Evolutionary conservation across 2,329 filamentous ascomycete genomes (phyloP).

Genomic region (Neoascochyta sp.): DNA sequence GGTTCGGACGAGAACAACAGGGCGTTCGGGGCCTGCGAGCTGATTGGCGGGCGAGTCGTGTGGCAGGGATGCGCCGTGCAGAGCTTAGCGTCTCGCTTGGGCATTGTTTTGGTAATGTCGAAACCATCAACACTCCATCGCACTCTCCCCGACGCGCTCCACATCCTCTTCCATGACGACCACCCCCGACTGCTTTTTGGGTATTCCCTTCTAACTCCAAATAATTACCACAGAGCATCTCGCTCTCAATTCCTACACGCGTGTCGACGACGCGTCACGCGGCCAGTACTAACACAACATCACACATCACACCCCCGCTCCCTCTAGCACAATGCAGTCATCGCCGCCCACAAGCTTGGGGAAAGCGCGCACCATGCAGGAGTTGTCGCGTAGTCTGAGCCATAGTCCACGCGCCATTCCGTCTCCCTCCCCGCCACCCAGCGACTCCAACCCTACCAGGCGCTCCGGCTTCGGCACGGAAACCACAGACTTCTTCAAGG

Average conservation of each 20-base stretch:
- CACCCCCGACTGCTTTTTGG: constrained; percentile 14
- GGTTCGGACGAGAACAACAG: too few relatives aligned
- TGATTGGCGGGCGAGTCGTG: too few relatives aligned
- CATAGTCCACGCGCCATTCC: constrained; percentile 33
- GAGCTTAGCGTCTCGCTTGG: too few relatives aligned
- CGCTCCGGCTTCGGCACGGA: constrained; percentile 27
- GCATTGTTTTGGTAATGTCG: too few relatives aligned
- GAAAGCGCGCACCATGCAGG: constrained; percentile 37
- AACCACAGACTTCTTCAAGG: constrained; percentile 28
- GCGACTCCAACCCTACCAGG: constrained; percentile 38
- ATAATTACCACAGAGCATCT: constrained; percentile 25
- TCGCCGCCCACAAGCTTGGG: constrained; percentile 37
- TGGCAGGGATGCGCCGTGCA: too few relatives aligned
- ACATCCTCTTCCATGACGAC: constrained; percentile 1
- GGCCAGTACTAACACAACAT: constrained; percentile 14
- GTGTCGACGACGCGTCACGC: constrained; percentile 31
- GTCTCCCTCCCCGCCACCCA: constrained; percentile 27
- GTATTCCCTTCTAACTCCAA: constrained; percentile 13
- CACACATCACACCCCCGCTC: constrained; percentile 18
- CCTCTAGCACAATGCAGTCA: constrained; percentile 34
- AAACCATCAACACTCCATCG: too few relatives aligned
- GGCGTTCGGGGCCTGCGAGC: too few relatives aligned
- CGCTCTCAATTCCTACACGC: constrained; percentile 25
- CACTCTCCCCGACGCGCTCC: too few relatives aligned
- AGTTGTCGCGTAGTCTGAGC: constrained; percentile 35